phyloP scores from a whole-genome alignment of 257 asterid genomes.

The Capsicum chinense region DNA sequence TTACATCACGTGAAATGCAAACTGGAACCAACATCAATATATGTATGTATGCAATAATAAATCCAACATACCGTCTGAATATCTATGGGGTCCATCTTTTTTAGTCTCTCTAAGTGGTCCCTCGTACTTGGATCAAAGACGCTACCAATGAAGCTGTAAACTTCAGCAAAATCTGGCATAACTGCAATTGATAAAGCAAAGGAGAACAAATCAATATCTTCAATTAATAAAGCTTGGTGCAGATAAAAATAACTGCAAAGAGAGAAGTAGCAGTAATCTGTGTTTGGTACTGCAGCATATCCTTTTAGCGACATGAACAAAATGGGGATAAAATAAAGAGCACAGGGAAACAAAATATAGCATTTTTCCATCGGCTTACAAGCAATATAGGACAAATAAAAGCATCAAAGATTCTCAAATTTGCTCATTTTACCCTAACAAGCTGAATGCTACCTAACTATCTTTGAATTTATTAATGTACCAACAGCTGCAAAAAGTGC shows the following conservation, averaged over 20 bases:
- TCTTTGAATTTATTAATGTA: not conserved
- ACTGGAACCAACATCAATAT: not conserved
- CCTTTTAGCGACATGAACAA: not conserved
- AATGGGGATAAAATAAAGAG: constrained; percentile 1
- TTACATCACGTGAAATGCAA: not conserved
- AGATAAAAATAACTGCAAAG: not conserved
- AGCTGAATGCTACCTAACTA: not conserved
- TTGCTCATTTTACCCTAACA: not conserved
- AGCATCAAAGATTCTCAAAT: not conserved
- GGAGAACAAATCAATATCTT: constrained; percentile 5
- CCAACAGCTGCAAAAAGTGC: not conserved
- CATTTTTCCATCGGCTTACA: not conserved
- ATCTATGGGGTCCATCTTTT: constrained; percentile 71
- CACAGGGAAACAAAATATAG: not conserved
- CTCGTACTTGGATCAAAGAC: constrained; percentile 67
- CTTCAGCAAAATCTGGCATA: constrained; percentile 81
- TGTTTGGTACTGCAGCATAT: not conserved
- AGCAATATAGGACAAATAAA: not conserved
- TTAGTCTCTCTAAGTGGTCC: constrained; percentile 64
- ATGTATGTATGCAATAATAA: not conserved
- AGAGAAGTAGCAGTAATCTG: not conserved
- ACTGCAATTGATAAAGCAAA: constrained; percentile 47
- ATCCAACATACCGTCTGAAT: constrained; percentile 72
- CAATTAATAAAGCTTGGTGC: not conserved
- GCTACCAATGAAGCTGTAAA: constrained; percentile 64